Base-by-base conservation (phyloP, 306 rosid species). In the Malus orientalis region DNA sequence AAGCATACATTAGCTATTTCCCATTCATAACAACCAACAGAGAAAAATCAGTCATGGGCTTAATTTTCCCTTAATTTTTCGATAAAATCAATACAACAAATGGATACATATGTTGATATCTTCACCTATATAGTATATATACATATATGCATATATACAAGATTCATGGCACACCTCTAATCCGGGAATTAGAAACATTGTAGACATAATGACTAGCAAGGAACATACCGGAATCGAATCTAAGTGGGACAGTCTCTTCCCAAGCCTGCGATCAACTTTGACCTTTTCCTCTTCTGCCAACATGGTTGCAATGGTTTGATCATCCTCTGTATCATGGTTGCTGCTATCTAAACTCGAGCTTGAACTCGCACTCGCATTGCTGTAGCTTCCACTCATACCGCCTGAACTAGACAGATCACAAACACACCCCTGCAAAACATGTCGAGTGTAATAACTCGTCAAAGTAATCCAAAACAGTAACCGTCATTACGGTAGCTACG, bases 241-340 rank as follows among this genome's bases (percentile, higher is more conserved):
- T 75, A 96, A 86, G 90, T 96, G 99, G 45, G 92, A 88, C 60
- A 96, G 97, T 20, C 99, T 86, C 84, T 85, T 92, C 84, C 96
- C 97, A 20, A 92, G 93, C 89, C 68, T 85, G 83, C 80, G 75
- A 22, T 82, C 85, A 9, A 45, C 36, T 71, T 62, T 88, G 69
- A 47, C 74, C 72, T 78, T 78, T 78, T 87, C 91, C 4, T 88
- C 95, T 79, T 89, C 91, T 0, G 88, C 99, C 70, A 92, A 88
- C 74, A 92, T 85, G 59, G 79, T 85, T 6, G 99, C 99, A 84
- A 95, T 88, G 27, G 97, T 84, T 58, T 83, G 97, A 33, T 95
- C 99, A 86, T 95, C 97, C 87, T 95, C 97, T 11, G 97, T 91
- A 23, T 92, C 97, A 32, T 77, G 93, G 27, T 84, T 67, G 81